phyloP scores from a whole-genome alignment of 2,329 filamentous ascomycete species.

The Talaromyces sp. region DNA sequence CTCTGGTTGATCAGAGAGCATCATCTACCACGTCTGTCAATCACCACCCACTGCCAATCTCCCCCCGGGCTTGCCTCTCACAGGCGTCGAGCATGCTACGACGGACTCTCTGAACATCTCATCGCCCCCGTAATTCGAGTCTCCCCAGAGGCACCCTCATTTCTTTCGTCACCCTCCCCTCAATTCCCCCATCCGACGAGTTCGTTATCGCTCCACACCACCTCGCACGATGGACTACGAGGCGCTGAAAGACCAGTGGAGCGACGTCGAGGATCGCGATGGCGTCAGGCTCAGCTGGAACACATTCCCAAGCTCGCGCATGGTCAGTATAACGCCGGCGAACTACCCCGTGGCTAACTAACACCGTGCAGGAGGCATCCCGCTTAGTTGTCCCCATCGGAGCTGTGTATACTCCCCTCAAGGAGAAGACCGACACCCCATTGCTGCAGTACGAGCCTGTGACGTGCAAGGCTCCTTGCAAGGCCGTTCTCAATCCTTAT shows the following conservation, averaged over 20 bases:
- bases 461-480: conserved; percentile 91
- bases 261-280: conserved; percentile 92
- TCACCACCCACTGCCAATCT: conserved; percentile 18
- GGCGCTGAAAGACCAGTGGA: conserved; percentile 90
- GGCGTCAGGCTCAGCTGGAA: conserved; percentile 97
- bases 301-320: conserved; percentile 94
- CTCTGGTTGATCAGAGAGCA: conserved; percentile 21
- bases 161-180: conserved; percentile 11
- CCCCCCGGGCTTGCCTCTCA: conserved; percentile 24
- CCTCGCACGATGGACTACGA: conserved; percentile 75
- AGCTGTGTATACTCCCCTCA: conserved; percentile 89
- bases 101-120: conserved; percentile 14
- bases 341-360: conserved; percentile 9
- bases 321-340: conserved; percentile 57
- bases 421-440: conserved; percentile 84
- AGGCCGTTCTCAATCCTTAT: conserved; percentile 93
- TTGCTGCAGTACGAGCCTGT: conserved; percentile 94
- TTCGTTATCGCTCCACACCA: conserved; percentile 14
- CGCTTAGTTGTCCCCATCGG: conserved; percentile 93
- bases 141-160: conserved; percentile 14
- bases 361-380: conserved; percentile 69
- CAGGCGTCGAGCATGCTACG: conserved; percentile 27
- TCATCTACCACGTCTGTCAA: conserved; percentile 4
- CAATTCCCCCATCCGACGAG: conserved; percentile 8
- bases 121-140: conserved; percentile 13